Conservation (phyloP, 805 yeast genomes). For the Yarrowia sp. region DNA sequence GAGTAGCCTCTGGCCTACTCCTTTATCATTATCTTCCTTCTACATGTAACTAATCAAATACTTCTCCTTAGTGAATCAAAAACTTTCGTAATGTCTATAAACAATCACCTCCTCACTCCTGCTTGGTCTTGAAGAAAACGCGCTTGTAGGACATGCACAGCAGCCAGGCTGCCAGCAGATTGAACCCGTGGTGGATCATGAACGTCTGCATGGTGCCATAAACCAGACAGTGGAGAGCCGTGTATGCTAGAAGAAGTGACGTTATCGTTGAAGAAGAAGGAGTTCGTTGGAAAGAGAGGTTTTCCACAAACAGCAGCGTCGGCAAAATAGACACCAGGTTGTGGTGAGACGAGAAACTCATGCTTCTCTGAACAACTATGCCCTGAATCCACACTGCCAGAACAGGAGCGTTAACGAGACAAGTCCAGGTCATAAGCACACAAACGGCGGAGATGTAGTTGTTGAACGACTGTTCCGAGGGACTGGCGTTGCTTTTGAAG, state of each 20-base stretch:
- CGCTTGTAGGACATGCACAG: slow-evolving; percentile 16
- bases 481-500: not conserved
- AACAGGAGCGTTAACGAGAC: slow-evolving; percentile 80
- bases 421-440: slow-evolving; percentile 73
- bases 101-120: not conserved
- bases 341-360: slow-evolving; percentile 89
- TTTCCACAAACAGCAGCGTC: slow-evolving; percentile 64
- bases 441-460: slow-evolving; percentile 69
- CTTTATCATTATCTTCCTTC: no score
- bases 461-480: slow-evolving; percentile 48
- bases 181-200: slow-evolving; percentile 81
- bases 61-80: no score
- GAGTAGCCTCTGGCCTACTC: no score
- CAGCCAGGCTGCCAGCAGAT: slow-evolving; percentile 55
- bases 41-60: no score
- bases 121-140: not conserved
- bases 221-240: slow-evolving; percentile 63
- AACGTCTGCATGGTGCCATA: slow-evolving; percentile 82
- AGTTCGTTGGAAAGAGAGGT: slow-evolving; percentile 57
- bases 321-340: slow-evolving; percentile 81
- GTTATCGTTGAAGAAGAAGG: slow-evolving; percentile 47
- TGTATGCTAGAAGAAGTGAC: slow-evolving; percentile 57
- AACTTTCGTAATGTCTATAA: no score
- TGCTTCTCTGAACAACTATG: slow-evolving; percentile 75
- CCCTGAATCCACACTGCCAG: slow-evolving; percentile 83